Base-by-base conservation (phyloP, 2,329 filamentous ascomycete species). In the Sclerotinia trifoliorum region DNA sequence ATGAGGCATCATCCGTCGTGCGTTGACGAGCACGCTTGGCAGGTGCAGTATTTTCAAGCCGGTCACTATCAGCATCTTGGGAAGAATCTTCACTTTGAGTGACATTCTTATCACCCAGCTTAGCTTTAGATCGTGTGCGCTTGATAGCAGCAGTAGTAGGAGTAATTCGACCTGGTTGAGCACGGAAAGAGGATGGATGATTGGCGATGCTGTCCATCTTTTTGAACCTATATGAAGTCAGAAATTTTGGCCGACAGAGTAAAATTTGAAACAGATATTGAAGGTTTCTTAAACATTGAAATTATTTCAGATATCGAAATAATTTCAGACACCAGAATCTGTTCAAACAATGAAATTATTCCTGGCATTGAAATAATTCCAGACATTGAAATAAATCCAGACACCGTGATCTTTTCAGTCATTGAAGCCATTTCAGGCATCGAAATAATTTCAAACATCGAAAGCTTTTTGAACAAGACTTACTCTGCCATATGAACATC, bases 151-250 rank as follows among this genome's bases (percentile, higher is more conserved):
- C 78, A 26, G 78, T 75, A 44, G 80, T 77, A 13, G 86, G 85
- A n/a, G 85, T 84, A 71, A 82, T 79, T 11, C 84, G 83, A 48
- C 79, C 83, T 5, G 83, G 79, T 69, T 86, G 83, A 29, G 85
- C 84, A 70, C 92, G 85, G 81, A 89, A 95, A 21, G 90, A 86
- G 15, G 94, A 96, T 11, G 93, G 84, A 77, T 97, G 94, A 71
- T 89, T 89, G 55, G 88, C 92, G 76, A 98, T 97, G 2, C 94
- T 97, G 78, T 97, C 93, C 94, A 98, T 97, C 83, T 96, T 98
- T 80, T 92, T 92, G 81, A 98, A 97, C 44, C 64, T 66, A 39
- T 15, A 44, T 17, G 19, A 58, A 61, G 32, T 66, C 42, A 66
- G 64, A 26, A 32, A 24, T 26, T 19, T 11, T 61, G 32, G 7